These are phyloP conservation scores for Elsinoe batatas DNA, from an alignment of 2,329 filamentous ascomycete species.

Conservation along the genomic window DNA sequence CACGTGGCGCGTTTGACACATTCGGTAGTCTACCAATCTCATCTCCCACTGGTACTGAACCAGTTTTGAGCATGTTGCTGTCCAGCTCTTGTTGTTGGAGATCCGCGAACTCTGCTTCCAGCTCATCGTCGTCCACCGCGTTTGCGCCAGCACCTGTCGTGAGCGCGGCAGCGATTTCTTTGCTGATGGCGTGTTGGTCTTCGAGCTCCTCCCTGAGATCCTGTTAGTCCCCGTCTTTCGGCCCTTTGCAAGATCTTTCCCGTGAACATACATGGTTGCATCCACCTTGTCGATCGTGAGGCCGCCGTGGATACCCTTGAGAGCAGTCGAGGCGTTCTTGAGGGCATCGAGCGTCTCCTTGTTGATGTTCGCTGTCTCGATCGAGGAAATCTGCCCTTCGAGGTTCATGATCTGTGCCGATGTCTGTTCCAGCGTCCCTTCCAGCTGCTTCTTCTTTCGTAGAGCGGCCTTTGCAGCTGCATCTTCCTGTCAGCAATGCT, in stretches of 20 bases:
- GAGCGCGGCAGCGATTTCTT: slow-evolving; percentile 85
- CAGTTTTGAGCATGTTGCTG: slow-evolving; percentile 85
- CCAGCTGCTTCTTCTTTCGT: slow-evolving; percentile 87
- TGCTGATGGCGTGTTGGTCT: slow-evolving; percentile 85
- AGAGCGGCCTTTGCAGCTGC: slow-evolving; percentile 83
- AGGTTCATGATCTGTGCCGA: slow-evolving; percentile 80
- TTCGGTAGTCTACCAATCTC: slow-evolving; percentile 67
- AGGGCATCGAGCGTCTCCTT: slow-evolving; percentile 90
- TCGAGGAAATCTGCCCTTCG: slow-evolving; percentile 90
- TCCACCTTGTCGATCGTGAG: slow-evolving; percentile 93
- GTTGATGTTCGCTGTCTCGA: slow-evolving; percentile 98
- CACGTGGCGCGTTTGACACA: slow-evolving; percentile 65
- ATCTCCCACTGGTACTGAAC: slow-evolving; percentile 71
- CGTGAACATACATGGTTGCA: slow-evolving; percentile 85
- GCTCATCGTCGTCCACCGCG: slow-evolving; percentile 73
- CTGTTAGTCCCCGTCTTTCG: too few relatives aligned
- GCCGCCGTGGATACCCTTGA: slow-evolving; percentile 85
- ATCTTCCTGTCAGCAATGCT: slow-evolving; percentile 10
- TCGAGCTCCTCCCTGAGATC: slow-evolving; percentile 79
- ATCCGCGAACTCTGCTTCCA: slow-evolving; percentile 75
- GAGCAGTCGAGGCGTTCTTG: slow-evolving; percentile 80
- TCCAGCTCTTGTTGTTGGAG: slow-evolving; percentile 90
- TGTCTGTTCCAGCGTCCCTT: slow-evolving; percentile 86
- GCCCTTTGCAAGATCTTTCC: too few relatives aligned
- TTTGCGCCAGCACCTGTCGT: slow-evolving; percentile 56